Base-by-base conservation (phyloP, 2,329 filamentous ascomycete genomes). In the Penicillium sp. region DNA sequence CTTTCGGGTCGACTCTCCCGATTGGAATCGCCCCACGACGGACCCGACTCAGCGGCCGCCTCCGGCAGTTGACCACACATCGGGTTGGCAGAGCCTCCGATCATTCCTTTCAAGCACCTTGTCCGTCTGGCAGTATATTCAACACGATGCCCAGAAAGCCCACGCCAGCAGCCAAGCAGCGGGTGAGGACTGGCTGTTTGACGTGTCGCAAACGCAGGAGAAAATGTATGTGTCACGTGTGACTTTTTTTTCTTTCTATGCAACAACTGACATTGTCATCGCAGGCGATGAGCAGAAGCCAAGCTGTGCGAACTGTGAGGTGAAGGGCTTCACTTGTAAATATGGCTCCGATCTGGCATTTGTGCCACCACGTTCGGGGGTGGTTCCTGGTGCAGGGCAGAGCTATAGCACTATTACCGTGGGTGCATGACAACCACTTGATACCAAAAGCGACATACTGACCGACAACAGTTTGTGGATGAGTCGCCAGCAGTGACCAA, bases 241-340 rank as follows among this genome's bases (percentile, higher is more conserved):
- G 38, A 22, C 43, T 24, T 42, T 18, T 21, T 29, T 42, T 18
- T 21, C 27, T 29, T 11, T 32, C 11, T 14, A n/a, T 27, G 1
- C 29, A 10, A 27, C 13, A 47, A 27, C 43, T 52, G 11, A 52
- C 36, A 10, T 2, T 24, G 40, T 22, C n/a, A 2, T 8, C 39
- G 14, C 27, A 66, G 63, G 63, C 24, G 64, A 67, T 47, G 64
- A 67, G 47, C 57, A 64, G 31, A 67, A 67, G 43, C 64, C 64
- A 13, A 54, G 57, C 27, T 67, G 64, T 34, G 61, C 60, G 2
- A 67, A 64, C 29, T 67, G 64, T 43, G 59, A 64, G 18, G 56
- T 57, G 1, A 67, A 67, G 16, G 63, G 63, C 1, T 59, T 67
- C 9, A 18, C 49, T 16, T 67, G 64, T 49, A 66, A 61, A 44